These are phyloP conservation scores for Colletotrichum cuscutae DNA, from an alignment of 2,329 filamentous ascomycete species.

Conservation along the genomic window DNA sequence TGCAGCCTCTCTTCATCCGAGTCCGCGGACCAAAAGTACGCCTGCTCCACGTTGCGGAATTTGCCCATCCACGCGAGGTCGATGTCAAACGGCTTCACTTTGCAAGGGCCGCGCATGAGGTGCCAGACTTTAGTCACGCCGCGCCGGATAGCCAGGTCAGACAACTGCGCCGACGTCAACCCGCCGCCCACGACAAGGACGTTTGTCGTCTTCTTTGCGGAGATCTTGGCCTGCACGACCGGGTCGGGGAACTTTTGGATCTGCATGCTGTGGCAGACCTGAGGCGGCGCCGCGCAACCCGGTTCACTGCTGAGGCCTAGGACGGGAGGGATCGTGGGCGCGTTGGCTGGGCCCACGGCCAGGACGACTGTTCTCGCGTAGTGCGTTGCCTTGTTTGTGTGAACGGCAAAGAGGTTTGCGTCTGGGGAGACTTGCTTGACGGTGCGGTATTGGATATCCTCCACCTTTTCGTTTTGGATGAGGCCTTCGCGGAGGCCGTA, in stretches of 20 bases:
- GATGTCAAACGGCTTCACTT: constrained; percentile 82
- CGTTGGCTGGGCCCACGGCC: constrained; percentile 75
- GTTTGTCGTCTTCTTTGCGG: constrained; percentile 61
- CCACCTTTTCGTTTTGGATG: constrained; percentile 69
- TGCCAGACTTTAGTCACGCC: constrained; percentile 77
- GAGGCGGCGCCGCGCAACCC: constrained; percentile 42
- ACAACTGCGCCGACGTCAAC: constrained; percentile 79
- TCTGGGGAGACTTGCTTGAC: constrained; percentile 55
- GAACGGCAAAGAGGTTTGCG: constrained; percentile 72
- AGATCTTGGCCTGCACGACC: constrained; percentile 63
- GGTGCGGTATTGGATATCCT: constrained; percentile 69
- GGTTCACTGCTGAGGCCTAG: constrained; percentile 43
- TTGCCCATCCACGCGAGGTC: constrained; percentile 84
- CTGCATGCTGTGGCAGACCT: constrained; percentile 73
- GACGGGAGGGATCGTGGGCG: constrained; percentile 58
- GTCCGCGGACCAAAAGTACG: constrained; percentile 81
- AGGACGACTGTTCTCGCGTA: constrained; percentile 74
- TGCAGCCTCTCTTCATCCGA: constrained; percentile 74
- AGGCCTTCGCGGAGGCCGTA: constrained; percentile 67
- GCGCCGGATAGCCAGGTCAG: constrained; percentile 71
- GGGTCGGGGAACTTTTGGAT: constrained; percentile 68
- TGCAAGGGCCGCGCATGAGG: constrained; percentile 69
- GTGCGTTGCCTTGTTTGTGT: constrained; percentile 62
- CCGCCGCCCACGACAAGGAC: constrained; percentile 80
- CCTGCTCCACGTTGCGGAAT: constrained; percentile 81